Percentiles rank a stretch among this genome's conserved stretches.
Conservation (phyloP, 768 basidiomycete genomes). For the Agaricus blazei region DNA sequence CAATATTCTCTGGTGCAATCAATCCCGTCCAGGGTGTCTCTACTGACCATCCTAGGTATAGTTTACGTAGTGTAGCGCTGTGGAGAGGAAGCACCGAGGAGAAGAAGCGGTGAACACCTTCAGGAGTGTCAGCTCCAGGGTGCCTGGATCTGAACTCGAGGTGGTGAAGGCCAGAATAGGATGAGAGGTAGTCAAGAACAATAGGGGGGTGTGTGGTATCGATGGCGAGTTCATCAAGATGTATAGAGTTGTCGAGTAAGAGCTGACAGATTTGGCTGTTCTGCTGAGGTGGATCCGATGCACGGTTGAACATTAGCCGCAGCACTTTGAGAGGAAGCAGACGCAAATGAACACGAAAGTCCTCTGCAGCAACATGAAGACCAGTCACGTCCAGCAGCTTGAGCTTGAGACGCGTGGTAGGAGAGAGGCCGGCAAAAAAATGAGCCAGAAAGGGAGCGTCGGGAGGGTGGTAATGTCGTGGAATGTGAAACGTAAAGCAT, state of each 20-base stretch:
- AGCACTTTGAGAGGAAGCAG: background rate
- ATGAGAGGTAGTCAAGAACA: background rate
- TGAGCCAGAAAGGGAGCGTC: background rate
- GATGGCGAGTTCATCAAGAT: background rate
- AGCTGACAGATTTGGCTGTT: background rate
- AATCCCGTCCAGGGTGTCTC: background rate
- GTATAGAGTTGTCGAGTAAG: background rate
- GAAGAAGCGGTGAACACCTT: background rate
- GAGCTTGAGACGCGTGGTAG: background rate
- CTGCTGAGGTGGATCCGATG: background rate
- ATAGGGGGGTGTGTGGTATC: background rate
- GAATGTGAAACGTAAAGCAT: background rate
- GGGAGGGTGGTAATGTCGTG: background rate
- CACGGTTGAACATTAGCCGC: background rate
- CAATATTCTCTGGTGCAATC: background rate
- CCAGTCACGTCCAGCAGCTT: background rate
- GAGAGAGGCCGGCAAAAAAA: background rate
- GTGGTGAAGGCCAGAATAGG: background rate
- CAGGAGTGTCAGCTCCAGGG: background rate
- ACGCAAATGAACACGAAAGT: background rate
- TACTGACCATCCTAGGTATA: background rate
- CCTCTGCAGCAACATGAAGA: background rate
- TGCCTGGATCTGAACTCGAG: background rate
- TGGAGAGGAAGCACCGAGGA: background rate
- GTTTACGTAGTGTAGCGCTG: background rate